Percentiles rank a stretch among this genome's conserved stretches.
These are phyloP conservation scores for Tetrapisispora phaffii DNA, from an alignment of 805 yeast genomes.

Conservation along the genomic window DNA sequence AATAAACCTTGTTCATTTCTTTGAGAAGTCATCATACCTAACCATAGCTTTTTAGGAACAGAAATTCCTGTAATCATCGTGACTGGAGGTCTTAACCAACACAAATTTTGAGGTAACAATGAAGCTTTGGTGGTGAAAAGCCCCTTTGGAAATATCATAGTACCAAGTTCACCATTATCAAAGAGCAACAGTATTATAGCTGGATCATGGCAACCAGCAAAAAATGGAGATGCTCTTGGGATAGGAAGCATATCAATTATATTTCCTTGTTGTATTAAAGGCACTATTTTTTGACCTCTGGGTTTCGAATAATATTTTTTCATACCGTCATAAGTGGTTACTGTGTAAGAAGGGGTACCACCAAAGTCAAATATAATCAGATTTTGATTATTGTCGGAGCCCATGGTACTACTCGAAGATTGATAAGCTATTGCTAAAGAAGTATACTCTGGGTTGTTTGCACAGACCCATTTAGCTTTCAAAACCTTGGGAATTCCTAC, in stretches of 20 bases:
- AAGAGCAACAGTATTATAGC: slow-evolving; percentile 46
- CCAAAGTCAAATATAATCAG: slow-evolving; percentile 66
- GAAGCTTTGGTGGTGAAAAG: slow-evolving; percentile 41
- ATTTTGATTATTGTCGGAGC: slow-evolving; percentile 28
- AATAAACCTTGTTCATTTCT: slow-evolving; percentile 37
- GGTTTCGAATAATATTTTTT: slow-evolving; percentile 62
- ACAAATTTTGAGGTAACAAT: slow-evolving; percentile 69
- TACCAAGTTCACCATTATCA: slow-evolving; percentile 55
- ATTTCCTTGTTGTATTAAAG: slow-evolving; percentile 39
- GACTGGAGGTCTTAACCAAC: slow-evolving; percentile 68
- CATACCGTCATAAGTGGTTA: slow-evolving; percentile 80
- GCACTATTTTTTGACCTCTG: slow-evolving; percentile 44
- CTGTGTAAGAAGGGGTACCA: slow-evolving; percentile 61
- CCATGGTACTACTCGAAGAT: slow-evolving; percentile 14
- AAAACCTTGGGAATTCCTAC: slow-evolving; percentile 33
- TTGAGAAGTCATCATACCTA: slow-evolving; percentile 49
- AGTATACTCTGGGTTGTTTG: slow-evolving; percentile 70
- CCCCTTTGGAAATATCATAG: slow-evolving; percentile 51
- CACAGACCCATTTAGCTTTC: slow-evolving; percentile 69
- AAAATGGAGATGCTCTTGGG: slow-evolving; percentile 60
- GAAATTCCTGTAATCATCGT: slow-evolving; percentile 45
- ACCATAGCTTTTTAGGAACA: slow-evolving; percentile 62
- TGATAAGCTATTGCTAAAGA: slow-evolving; percentile 65
- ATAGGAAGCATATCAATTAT: slow-evolving; percentile 44
- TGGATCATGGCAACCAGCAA: slow-evolving; percentile 75